A percentile compares a stretch with the other conserved stretches of the same genome.
phyloP scores from a whole-genome alignment of 1,139 yeast species.

The Lodderomyces elongisporus region DNA sequence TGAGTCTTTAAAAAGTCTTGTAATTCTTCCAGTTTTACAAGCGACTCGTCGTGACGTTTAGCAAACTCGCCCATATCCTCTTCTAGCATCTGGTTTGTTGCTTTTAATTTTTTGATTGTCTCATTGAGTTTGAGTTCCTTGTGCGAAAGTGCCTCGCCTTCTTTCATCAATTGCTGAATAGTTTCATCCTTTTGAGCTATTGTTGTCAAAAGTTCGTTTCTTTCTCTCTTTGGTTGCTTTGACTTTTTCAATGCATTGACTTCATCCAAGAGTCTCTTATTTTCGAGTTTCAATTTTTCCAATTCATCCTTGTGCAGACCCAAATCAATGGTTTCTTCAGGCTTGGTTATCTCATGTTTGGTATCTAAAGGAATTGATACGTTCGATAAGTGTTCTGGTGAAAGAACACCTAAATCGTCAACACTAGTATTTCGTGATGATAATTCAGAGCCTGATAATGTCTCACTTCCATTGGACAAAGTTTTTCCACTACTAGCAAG shows the following conservation, averaged over 20 bases:
- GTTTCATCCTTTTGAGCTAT: constrained; percentile 49
- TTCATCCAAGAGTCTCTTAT: constrained; percentile 3
- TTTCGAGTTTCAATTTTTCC: constrained; percentile 7
- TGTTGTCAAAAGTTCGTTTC: constrained; percentile 17
- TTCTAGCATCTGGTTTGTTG: constrained; percentile 43
- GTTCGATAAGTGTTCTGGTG: too few relatives aligned
- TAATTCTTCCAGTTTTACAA: constrained; percentile 26
- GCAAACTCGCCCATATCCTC: constrained; percentile 31
- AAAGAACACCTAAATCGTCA: too few relatives aligned
- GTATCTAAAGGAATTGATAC: not conserved
- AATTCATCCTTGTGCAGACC: constrained; percentile 3
- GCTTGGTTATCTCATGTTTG: not conserved
- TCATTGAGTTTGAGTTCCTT: constrained; percentile 70
- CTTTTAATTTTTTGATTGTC: constrained; percentile 57
- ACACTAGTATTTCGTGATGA: not conserved
- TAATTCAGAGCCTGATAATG: constrained; percentile 5
- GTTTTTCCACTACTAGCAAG: constrained; percentile 3
- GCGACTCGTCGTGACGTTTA: constrained; percentile 27
- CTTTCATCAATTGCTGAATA: constrained; percentile 57
- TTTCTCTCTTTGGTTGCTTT: constrained; percentile 11
- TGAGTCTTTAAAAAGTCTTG: constrained; percentile 28
- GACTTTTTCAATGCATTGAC: constrained; percentile 4
- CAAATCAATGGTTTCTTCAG: not conserved
- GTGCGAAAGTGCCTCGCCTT: constrained; percentile 73
- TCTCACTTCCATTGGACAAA: constrained; percentile 6